Evolutionary conservation across 768 basidiomycete genomes (phyloP).

Genomic region (Strobilomyces echinocephalus): DNA sequence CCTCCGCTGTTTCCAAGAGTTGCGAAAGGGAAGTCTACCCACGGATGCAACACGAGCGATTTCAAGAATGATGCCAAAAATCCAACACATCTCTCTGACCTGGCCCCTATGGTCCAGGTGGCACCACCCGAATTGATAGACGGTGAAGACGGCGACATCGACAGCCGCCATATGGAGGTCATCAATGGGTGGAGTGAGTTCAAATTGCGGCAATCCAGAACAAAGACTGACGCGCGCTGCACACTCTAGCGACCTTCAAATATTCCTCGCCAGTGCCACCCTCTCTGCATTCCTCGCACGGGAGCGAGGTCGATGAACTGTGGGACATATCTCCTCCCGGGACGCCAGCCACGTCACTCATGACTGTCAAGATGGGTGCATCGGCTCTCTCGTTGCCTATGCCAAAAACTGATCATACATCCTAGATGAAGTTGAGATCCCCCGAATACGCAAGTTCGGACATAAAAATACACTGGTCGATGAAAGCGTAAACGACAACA

Average conservation of each 20-base stretch:
- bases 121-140: slow-evolving; percentile 28
- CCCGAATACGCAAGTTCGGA: slow-evolving; percentile 47
- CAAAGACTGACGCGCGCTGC: slow-evolving; percentile 1
- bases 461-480: slow-evolving; percentile 15
- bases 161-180: slow-evolving; percentile 49
- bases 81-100: slow-evolving; percentile 20
- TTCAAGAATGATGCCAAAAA: slow-evolving; percentile 2
- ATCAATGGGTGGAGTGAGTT: slow-evolving; percentile 64
- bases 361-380: slow-evolving; percentile 49
- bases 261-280: slow-evolving; percentile 40
- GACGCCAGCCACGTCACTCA: slow-evolving; percentile 36
- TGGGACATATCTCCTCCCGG: slow-evolving; percentile 46
- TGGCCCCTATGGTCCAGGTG: slow-evolving; percentile 23
- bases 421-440: slow-evolving; percentile 50
- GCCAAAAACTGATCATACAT: slow-evolving; percentile 2
- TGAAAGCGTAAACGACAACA: neutral
- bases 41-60: neutral
- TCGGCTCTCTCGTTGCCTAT: neutral
- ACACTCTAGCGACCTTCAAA: slow-evolving; percentile 29
- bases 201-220: neutral
- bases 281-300: slow-evolving; percentile 32
- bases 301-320: slow-evolving; percentile 51
- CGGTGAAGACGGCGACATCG: slow-evolving; percentile 41
- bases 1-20: slow-evolving; percentile 46
- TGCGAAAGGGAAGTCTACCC: slow-evolving; percentile 3